Evolutionary conservation across 768 basidiomycete species (phyloP), one percentile per base, ranked within the genome.

Genomic region (Hericium coralloides): DNA sequence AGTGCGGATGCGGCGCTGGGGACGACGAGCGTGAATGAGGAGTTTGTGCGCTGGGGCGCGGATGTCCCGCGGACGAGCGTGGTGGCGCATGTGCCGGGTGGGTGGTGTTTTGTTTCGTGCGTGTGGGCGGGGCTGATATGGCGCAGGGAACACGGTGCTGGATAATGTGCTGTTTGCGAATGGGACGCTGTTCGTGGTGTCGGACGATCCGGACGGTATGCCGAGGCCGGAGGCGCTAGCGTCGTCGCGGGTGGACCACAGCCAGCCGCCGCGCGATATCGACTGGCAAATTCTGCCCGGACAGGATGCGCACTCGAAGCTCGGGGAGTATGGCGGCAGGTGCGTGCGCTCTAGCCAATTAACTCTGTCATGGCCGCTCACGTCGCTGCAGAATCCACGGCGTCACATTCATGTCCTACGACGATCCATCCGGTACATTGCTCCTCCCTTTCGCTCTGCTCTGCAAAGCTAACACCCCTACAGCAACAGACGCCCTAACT

Each of bases 101-200:
- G 38, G 74, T 61, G 18, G 6, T 49, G 22, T 36, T 38, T 39
- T 25, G 12, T 23, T 14, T 52, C 55, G 51, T 41, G 48, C 38
- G 15, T 43, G 45, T 62, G 23, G 25, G 58, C 51, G 26, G 49
- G 12, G 20, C 23, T 12, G 49, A 38, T 36, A 26, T 43, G 10
- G n/a, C 20, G 38, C 62, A 94, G 93, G 93, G 3, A 90, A 84
- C 71, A 92, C 89, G 0, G 80, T 93, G 47, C 73, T 95, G 56
- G 89, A 94, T 64, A 87, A 90, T 59, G 76, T 91, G n/a, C 81
- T 87, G 64, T 70, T 88, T n/a, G 74, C 79, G 63, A 83, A 87
- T 61, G 83, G 84, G 10, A 82, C 82, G 2, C 78, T 91, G 59
- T 90, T 83, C 68, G 68, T 95, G 58, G 84, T 95, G 38, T 80